Evolutionary conservation across 2,329 filamentous ascomycete species (phyloP), one percentile per base, ranked within the genome.

Genomic region (Penicillium sp.): DNA sequence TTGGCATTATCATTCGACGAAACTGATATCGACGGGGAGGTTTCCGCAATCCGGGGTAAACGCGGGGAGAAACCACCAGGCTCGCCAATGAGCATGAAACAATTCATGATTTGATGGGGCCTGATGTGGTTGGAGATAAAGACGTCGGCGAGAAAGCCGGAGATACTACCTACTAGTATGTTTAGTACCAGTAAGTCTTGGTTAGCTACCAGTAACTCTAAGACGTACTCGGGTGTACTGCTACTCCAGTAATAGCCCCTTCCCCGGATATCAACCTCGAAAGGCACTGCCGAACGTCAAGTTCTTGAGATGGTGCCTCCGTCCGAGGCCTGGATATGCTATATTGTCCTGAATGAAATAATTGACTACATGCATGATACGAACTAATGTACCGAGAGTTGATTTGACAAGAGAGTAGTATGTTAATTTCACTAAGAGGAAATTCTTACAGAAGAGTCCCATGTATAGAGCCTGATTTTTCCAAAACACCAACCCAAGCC

Each of bases 381-480:
- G n/a, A n/a, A n/a, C n/a, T n/a, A n/a, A n/a, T n/a, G n/a, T n/a
- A n/a, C n/a, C n/a, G n/a, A n/a, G n/a, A n/a, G n/a, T n/a, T 34
- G 19, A 19, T 23, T 19, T 8, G 21, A 51, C 36, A 54, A 28
- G 40, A 48, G 51, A 57, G 48, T 23, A 53, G 51, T 57, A 42
- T n/a, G n/a, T n/a, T n/a, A 28, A 10, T 28, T 28, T 19, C 48
- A 59, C 39, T 52, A 53, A 21, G 19, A 21, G 47, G 31, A 54
- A 11, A 26, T 49, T 44, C 55, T 44, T 48, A 51, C 37, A 49
- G 46, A 51, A 39, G 36, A 47, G 49, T n/a, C 26, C 45, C 45
- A 48, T 37, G 52, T 52, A 51, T 51, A 51, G 29, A 45, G 33
- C 33, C 39, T 48, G 34, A 59, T 51, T 54, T 59, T 57, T 24